A percentile compares a stretch with the other conserved stretches of the same genome.
These are phyloP conservation scores for Cyclostephanos tholiformis DNA, from an alignment of 108 stramenopile genomes.

Conservation along the genomic window DNA sequence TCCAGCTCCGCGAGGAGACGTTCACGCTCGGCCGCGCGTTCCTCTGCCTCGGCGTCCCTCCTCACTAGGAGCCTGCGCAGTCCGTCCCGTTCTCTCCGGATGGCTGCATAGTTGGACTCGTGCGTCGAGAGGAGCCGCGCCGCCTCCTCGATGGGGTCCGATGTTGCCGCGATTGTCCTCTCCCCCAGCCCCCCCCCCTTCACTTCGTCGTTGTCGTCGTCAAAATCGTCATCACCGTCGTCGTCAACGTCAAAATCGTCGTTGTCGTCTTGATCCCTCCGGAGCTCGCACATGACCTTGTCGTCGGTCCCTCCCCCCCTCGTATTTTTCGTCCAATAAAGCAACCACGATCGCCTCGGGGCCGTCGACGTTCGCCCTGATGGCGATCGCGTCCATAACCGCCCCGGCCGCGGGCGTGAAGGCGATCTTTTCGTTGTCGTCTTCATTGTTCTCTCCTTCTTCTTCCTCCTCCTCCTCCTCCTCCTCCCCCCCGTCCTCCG, in stretches of 20 bases:
- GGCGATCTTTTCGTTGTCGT: too few species aligned
- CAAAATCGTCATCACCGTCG: too few species aligned
- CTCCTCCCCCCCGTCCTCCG: background rate
- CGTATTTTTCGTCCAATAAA: background rate
- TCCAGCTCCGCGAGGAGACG: background rate
- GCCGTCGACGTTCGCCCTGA: background rate
- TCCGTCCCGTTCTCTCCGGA: constrained; percentile 38
- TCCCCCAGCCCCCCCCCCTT: background rate
- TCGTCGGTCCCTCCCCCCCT: background rate
- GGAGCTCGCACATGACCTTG: background rate
- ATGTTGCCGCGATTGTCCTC: background rate
- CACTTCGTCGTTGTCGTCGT: too few species aligned
- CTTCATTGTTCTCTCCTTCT: background rate
- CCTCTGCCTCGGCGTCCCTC: background rate
- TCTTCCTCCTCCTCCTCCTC: background rate
- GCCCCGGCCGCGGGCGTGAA: constrained; percentile 9
- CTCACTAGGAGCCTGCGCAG: constrained; percentile 12
- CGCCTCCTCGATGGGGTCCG: constrained; percentile 15
- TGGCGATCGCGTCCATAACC: background rate
- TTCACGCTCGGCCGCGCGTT: background rate
- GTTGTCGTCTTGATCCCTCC: background rate
- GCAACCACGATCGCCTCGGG: background rate
- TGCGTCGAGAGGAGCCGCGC: constrained; percentile 45
- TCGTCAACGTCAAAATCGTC: background rate
- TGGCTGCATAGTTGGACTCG: constrained; percentile 28